Conservation (phyloP, 345 rosid species). For the Fremontodendron californicum region DNA sequence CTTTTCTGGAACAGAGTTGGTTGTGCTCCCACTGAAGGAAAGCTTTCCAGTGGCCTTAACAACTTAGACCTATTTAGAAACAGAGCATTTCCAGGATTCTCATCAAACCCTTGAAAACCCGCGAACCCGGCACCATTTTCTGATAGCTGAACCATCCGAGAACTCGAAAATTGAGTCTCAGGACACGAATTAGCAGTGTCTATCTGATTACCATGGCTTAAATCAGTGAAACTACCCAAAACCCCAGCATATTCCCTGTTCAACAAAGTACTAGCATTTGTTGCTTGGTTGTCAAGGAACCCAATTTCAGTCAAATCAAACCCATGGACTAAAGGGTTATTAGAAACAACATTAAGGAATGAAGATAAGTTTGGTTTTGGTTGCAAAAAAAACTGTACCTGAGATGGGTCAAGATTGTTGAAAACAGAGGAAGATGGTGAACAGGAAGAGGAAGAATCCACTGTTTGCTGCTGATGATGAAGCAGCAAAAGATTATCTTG, state of each 20-base stretch:
- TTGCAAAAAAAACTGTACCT: slow-evolving; percentile 47
- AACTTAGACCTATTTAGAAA: slow-evolving; percentile 49
- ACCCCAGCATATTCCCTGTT: slow-evolving; percentile 30
- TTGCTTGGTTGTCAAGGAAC: slow-evolving; percentile 44
- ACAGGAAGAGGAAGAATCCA: slow-evolving; percentile 56
- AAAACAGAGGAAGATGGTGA: slow-evolving; percentile 55
- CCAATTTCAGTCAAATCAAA: slow-evolving; percentile 51
- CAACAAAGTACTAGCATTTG: slow-evolving; percentile 27
- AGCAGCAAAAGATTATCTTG: slow-evolving; percentile 38
- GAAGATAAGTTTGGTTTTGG: slow-evolving; percentile 41
- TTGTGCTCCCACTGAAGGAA: slow-evolving; percentile 51
- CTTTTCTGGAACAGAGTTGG: slow-evolving; percentile 63
- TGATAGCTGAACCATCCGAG: slow-evolving; percentile 33
- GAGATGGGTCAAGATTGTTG: slow-evolving; percentile 57
- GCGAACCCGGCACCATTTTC: slow-evolving; percentile 30
- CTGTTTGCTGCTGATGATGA: slow-evolving; percentile 2
- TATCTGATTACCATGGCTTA: slow-evolving; percentile 29
- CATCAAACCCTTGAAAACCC: slow-evolving; percentile 43
- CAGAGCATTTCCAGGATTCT: slow-evolving; percentile 31
- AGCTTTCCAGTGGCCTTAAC: slow-evolving; percentile 46
- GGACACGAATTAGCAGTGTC: slow-evolving; percentile 26
- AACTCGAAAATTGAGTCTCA: slow-evolving; percentile 30
- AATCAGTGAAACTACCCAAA: slow-evolving; percentile 38
- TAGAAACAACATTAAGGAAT: slow-evolving; percentile 44
- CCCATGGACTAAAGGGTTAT: slow-evolving; percentile 41